Evolutionary conservation across 331 rosid species (phyloP).

Genomic region (Quercus phellos): DNA sequence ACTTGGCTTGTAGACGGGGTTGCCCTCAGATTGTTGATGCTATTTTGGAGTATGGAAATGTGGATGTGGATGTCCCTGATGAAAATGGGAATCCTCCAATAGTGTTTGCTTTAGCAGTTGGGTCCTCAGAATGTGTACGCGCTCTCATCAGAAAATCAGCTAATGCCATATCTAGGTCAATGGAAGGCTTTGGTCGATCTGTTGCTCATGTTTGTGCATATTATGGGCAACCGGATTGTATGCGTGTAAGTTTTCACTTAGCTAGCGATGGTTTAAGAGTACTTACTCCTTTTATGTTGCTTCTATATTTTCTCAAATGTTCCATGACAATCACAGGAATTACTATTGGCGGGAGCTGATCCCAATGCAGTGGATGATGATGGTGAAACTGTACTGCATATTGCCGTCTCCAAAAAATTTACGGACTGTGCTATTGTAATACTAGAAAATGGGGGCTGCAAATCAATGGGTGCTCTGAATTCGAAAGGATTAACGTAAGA

Average conservation of each 20-base stretch:
- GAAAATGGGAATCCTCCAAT: constrained; percentile 98
- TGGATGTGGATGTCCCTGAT: constrained; percentile 87
- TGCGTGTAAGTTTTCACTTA: constrained; percentile 66
- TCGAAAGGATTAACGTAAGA: constrained; percentile 82
- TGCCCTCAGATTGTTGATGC: constrained; percentile 84
- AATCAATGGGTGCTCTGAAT: constrained; percentile 72
- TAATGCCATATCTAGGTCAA: constrained; percentile 68
- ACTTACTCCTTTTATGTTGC: constrained; percentile 7
- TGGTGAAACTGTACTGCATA: constrained; percentile 90
- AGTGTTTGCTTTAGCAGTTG: constrained; percentile 94
- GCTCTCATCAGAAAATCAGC: constrained; percentile 77
- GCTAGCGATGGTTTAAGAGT: not conserved
- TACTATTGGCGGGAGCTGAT: constrained; percentile 91
- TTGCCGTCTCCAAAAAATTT: constrained; percentile 83
- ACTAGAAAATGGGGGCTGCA: constrained; percentile 94
- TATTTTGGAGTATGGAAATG: constrained; percentile 71
- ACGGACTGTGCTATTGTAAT: constrained; percentile 91
- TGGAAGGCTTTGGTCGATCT: constrained; percentile 89
- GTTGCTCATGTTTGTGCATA: constrained; percentile 93
- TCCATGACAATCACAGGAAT: constrained; percentile 53
- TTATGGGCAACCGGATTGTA: constrained; percentile 99
- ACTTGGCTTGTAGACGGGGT: constrained; percentile 95
- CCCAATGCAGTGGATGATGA: constrained; percentile 91
- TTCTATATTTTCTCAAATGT: constrained; percentile 11
- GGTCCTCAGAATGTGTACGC: constrained; percentile 84